Conservation (phyloP, 1,139 yeast genomes). For the Wickerhamomyces sp. region DNA sequence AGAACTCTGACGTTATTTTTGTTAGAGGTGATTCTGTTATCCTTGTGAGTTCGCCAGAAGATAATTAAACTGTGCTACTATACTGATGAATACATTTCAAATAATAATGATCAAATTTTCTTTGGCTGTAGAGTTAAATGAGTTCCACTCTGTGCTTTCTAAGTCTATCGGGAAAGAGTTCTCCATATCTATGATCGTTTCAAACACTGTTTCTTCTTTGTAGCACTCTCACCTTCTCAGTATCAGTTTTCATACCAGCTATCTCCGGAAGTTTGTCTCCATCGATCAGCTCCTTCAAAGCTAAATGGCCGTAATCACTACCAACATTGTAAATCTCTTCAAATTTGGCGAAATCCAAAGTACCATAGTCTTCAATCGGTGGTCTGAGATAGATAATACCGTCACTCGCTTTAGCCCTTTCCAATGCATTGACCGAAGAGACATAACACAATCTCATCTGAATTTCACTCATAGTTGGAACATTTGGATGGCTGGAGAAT, state of each 20-base stretch:
- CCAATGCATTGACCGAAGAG: slow-evolving; percentile 89
- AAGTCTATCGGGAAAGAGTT: no score
- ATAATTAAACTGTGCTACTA: slow-evolving; percentile 11
- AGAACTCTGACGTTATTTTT: slow-evolving; percentile 82
- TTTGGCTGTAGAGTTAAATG: no score
- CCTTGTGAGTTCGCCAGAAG: slow-evolving; percentile 49
- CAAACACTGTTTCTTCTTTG: slow-evolving; percentile 60
- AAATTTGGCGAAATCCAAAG: slow-evolving; percentile 87
- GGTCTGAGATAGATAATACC: slow-evolving; percentile 92
- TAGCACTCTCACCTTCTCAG: slow-evolving; percentile 25
- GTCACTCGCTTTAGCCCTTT: slow-evolving; percentile 75
- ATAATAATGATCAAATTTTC: no score
- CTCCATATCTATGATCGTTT: no score
- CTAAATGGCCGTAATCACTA: slow-evolving; percentile 60
- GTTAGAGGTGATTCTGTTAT: slow-evolving; percentile 96
- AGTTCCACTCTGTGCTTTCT: no score
- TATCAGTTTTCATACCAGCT: slow-evolving; percentile 42
- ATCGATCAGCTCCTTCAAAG: slow-evolving; percentile 48
- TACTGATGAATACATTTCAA: no score
- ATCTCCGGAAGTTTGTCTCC: slow-evolving; percentile 56
- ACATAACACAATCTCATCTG: slow-evolving; percentile 93
- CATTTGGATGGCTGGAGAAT: slow-evolving; percentile 78
- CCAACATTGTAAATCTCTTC: slow-evolving; percentile 88
- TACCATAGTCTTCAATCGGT: slow-evolving; percentile 87
- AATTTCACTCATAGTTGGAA: slow-evolving; percentile 92